Evolutionary conservation across 1,284 basidiomycete genomes (phyloP).

Genomic region (Ganoderma boninense): DNA sequence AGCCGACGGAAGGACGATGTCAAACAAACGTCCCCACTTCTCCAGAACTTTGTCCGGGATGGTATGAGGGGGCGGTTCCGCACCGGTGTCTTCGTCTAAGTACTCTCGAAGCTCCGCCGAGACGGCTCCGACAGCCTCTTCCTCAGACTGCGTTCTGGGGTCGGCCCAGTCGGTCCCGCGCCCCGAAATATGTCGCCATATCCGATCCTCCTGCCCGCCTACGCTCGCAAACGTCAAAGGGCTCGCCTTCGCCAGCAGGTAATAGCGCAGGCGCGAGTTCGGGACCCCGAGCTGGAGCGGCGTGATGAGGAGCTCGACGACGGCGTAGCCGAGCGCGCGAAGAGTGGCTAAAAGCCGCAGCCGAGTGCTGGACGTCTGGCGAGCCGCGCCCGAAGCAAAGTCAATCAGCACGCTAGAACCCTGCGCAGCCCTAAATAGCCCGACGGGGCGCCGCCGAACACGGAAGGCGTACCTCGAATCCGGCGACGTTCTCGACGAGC

Average conservation of each 20-base stretch:
- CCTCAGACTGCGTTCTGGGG: conserved; percentile 36
- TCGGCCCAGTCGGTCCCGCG: conserved; percentile 52
- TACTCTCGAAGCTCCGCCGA: conserved; percentile 53
- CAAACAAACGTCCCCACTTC: conserved; percentile 82
- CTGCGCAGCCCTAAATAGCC: background rate
- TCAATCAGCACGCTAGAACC: conserved; percentile 5
- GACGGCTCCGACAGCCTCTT: conserved; percentile 15
- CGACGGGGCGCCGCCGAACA: background rate
- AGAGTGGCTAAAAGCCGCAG: conserved; percentile 59
- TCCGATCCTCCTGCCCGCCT: conserved; percentile 22
- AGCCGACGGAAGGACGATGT: conserved; percentile 74
- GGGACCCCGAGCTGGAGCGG: conserved; percentile 81
- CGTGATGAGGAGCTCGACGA: conserved; percentile 69
- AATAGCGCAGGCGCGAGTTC: conserved; percentile 81
- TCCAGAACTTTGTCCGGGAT: conserved; percentile 69
- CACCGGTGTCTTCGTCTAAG: conserved; percentile 50
- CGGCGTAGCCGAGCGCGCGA: conserved; percentile 60
- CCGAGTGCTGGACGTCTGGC: conserved; percentile 70
- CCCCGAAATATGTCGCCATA: conserved; percentile 65
- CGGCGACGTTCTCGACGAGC: conserved; percentile 81
- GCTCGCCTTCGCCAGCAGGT: conserved; percentile 69
- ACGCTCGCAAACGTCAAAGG: conserved; percentile 44
- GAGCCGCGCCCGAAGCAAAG: conserved; percentile 12
- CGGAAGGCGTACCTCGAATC: conserved; percentile 71
- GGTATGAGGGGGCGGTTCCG: conserved; percentile 38